Evolutionary conservation across 164 flowering plant genomes (phyloP).

Genomic region (Chimonanthus praecox): DNA sequence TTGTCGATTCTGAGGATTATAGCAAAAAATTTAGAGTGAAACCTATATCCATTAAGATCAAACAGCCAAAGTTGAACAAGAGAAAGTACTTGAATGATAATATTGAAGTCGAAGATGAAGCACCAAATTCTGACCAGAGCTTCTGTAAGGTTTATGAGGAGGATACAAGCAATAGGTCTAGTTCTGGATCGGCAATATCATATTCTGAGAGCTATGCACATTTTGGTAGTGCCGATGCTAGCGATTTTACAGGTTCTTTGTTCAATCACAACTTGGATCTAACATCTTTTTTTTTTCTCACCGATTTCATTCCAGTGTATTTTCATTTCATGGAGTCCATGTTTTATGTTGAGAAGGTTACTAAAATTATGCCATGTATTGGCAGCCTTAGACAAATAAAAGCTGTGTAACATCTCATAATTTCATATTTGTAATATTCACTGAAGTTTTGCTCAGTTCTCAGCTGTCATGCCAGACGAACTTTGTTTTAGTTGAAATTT

Average conservation of each 20-base stretch:
- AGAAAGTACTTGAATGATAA: conserved; percentile 44
- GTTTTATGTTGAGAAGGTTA: neutral
- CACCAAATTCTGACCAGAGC: conserved; percentile 35
- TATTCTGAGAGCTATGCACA: conserved; percentile 88
- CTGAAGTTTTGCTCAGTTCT: neutral
- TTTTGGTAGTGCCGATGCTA: conserved; percentile 69
- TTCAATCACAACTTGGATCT: neutral
- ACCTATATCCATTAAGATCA: conserved; percentile 47
- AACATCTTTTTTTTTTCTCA: neutral
- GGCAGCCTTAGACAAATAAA: neutral
- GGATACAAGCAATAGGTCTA: conserved; percentile 83
- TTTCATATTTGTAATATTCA: neutral
- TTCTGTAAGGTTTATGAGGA: conserved; percentile 56
- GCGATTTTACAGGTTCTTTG: conserved; percentile 78
- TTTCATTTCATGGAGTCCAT: neutral
- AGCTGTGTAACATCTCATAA: neutral
- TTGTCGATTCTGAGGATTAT: conserved; percentile 55
- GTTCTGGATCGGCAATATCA: conserved; percentile 94
- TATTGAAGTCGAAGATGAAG: conserved; percentile 23
- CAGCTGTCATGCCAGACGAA: neutral
- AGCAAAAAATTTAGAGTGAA: conserved; percentile 39
- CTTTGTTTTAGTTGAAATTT: neutral
- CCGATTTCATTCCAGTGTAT: neutral
- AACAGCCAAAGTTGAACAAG: conserved; percentile 56
- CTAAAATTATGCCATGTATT: neutral